Evolutionary conservation across 1,284 basidiomycete genomes (phyloP).

Genomic region (Mycocalia duriaeana): DNA sequence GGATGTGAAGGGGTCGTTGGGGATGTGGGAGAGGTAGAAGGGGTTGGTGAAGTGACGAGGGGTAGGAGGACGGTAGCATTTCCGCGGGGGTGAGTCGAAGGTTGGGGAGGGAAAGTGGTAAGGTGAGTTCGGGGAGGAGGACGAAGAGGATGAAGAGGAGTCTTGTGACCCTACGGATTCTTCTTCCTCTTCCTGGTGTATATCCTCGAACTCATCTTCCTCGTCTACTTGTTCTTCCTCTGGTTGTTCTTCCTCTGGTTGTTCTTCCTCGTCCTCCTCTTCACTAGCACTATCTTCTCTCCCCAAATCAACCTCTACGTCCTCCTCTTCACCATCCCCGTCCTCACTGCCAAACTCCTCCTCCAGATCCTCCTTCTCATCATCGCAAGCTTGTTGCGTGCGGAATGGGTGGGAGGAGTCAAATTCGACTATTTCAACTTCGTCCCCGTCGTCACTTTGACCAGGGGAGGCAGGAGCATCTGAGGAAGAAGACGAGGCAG

Average conservation of each 20-base stretch:
- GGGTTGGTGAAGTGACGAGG: constrained; percentile 13
- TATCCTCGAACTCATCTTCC: constrained; percentile 11
- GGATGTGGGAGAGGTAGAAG: constrained; percentile 1
- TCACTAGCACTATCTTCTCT: too few species aligned
- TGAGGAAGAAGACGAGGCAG: too few species aligned
- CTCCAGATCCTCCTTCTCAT: constrained; percentile 10
- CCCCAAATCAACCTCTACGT: not conserved
- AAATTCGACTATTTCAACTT: constrained; percentile 10
- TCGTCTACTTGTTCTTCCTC: constrained; percentile 14
- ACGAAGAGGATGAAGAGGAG: too few species aligned
- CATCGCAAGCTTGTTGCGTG: not conserved
- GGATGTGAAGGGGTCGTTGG: constrained; percentile 9
- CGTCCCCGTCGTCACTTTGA: constrained; percentile 20
- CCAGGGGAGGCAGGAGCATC: too few species aligned
- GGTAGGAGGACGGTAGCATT: constrained; percentile 24
- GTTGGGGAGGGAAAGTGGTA: too few species aligned
- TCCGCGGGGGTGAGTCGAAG: too few species aligned
- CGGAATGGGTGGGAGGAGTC: not conserved
- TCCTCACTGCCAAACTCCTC: not conserved
- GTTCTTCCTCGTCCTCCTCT: constrained; percentile 11
- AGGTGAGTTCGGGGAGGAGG: too few species aligned
- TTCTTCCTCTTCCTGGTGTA: constrained; percentile 12
- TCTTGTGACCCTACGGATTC: too few species aligned
- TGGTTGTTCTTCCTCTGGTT: constrained; percentile 14
- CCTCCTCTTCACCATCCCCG: not conserved